These are phyloP conservation scores for Chrysoporthe cubensis DNA, from an alignment of 2,329 filamentous ascomycete genomes.

Conservation along the genomic window DNA sequence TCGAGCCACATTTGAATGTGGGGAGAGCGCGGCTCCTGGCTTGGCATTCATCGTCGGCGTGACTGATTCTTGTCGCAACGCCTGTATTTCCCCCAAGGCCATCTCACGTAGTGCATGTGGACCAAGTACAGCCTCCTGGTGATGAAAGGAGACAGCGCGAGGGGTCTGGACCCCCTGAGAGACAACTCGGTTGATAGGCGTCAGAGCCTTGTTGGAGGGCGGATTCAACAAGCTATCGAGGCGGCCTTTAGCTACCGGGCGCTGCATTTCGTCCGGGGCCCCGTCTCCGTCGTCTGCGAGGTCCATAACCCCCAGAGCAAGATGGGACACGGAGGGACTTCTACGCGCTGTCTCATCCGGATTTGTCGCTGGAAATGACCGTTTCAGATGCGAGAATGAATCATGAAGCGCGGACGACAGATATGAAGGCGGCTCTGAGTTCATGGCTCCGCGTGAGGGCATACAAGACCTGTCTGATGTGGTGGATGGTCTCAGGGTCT, in stretches of 20 bases:
- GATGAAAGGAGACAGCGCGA: neutral
- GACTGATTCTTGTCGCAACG: neutral
- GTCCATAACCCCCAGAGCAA: slow-evolving; percentile 20
- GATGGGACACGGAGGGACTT: neutral
- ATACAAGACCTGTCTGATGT: neutral
- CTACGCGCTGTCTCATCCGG: neutral
- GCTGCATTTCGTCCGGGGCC: slow-evolving; percentile 5
- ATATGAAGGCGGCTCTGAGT: neutral
- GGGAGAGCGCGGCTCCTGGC: neutral
- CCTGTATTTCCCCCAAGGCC: slow-evolving; percentile 4
- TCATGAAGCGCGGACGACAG: neutral
- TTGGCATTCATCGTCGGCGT: neutral
- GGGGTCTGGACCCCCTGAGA: neutral
- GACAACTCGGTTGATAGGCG: slow-evolving; percentile 8
- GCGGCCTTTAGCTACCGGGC: slow-evolving; percentile 15
- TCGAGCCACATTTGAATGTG: neutral
- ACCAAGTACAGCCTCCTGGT: neutral
- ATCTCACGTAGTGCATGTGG: slow-evolving; percentile 15
- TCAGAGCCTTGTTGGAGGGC: slow-evolving; percentile 4
- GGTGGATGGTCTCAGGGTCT: neutral
- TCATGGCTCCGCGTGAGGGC: neutral
- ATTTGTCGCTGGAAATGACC: neutral
- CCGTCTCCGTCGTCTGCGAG: slow-evolving; percentile 25
- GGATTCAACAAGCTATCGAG: slow-evolving; percentile 24
- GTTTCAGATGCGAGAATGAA: slow-evolving; percentile 19